These are phyloP conservation scores for Austroboletus eburneus DNA, from an alignment of 768 basidiomycete genomes.

Conservation along the genomic window DNA sequence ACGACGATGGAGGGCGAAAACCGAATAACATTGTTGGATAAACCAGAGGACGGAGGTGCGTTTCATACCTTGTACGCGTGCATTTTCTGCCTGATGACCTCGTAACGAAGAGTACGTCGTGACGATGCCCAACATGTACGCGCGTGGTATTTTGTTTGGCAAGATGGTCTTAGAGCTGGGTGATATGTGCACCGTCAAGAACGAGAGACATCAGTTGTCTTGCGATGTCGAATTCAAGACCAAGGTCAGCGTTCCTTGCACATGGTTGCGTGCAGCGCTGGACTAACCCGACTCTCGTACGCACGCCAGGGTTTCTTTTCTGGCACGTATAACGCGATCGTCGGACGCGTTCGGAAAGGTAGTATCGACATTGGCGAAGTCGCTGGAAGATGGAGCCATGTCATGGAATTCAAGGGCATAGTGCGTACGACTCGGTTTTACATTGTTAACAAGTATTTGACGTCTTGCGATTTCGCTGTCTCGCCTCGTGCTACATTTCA, in stretches of 20 bases:
- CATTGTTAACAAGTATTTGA: no score
- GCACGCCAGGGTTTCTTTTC: slow-evolving; percentile 84
- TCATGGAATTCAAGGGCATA: slow-evolving; percentile 78
- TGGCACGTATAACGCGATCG: slow-evolving; percentile 89
- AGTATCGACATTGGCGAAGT: slow-evolving; percentile 76
- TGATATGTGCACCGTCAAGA: slow-evolving; percentile 81
- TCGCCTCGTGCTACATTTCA: no score
- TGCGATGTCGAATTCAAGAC: slow-evolving; percentile 97
- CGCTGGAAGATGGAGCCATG: slow-evolving; percentile 84
- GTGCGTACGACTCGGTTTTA: slow-evolving; percentile 37
- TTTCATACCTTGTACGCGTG: slow-evolving; percentile 16
- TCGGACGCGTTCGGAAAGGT: slow-evolving; percentile 70
- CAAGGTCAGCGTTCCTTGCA: slow-evolving; percentile 51
- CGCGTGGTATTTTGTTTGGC: slow-evolving; percentile 80
- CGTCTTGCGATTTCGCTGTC: no score
- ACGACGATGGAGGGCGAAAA: slow-evolving; percentile 98
- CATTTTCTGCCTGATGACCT: slow-evolving; percentile 1
- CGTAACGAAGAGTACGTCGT: slow-evolving; percentile 73
- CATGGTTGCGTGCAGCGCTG: no score
- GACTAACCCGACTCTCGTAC: background rate
- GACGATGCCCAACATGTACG: slow-evolving; percentile 98
- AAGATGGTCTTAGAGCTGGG: slow-evolving; percentile 97
- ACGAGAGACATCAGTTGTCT: slow-evolving; percentile 65
- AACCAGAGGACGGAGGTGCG: slow-evolving; percentile 83
- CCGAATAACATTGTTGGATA: slow-evolving; percentile 75